Conservation (phyloP, 257 asterid species). For the Jasminum sambac region DNA sequence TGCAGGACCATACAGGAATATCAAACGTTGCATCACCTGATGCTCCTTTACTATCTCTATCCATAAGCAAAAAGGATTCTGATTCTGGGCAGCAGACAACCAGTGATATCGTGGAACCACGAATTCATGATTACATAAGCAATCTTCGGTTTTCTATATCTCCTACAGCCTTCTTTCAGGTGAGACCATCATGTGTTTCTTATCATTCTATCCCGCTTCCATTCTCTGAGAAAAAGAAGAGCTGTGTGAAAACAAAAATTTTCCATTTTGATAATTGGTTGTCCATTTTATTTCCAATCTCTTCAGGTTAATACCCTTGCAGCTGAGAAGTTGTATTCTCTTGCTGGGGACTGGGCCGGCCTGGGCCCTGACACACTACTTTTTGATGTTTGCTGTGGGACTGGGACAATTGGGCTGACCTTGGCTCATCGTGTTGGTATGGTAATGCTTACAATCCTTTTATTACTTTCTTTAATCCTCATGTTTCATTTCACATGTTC, state of each 20-base stretch:
- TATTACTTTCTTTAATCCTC: slow-evolving; percentile 8
- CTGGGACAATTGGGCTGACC: slow-evolving; percentile 95
- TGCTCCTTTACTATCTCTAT: slow-evolving; percentile 67
- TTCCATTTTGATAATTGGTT: slow-evolving; percentile 3
- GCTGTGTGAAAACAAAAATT: not conserved
- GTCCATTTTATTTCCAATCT: slow-evolving; percentile 16
- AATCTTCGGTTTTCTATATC: slow-evolving; percentile 81
- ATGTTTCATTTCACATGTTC: slow-evolving; percentile 1
- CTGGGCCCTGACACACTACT: slow-evolving; percentile 90
- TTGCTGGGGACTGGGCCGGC: slow-evolving; percentile 98
- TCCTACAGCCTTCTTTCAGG: slow-evolving; percentile 99
- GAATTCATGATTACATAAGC: slow-evolving; percentile 84
- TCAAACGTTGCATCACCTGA: slow-evolving; percentile 97
- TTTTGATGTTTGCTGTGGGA: slow-evolving; percentile 96
- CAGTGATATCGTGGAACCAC: slow-evolving; percentile 60
- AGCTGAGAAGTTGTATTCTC: slow-evolving; percentile 89
- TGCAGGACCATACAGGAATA: slow-evolving; percentile 93
- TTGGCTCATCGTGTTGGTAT: slow-evolving; percentile 95
- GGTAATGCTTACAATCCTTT: slow-evolving; percentile 66
- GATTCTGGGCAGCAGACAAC: slow-evolving; percentile 45
- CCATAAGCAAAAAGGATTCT: slow-evolving; percentile 41
- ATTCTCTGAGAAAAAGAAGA: slow-evolving; percentile 6
- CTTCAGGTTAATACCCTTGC: slow-evolving; percentile 95
- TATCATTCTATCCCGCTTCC: slow-evolving; percentile 1
- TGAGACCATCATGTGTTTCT: slow-evolving; percentile 23